Evolutionary conservation across 495 filamentous ascomycete species (phyloP), one percentile per base, ranked within the genome.

Genomic region (Hypoxylon trugodes): DNA sequence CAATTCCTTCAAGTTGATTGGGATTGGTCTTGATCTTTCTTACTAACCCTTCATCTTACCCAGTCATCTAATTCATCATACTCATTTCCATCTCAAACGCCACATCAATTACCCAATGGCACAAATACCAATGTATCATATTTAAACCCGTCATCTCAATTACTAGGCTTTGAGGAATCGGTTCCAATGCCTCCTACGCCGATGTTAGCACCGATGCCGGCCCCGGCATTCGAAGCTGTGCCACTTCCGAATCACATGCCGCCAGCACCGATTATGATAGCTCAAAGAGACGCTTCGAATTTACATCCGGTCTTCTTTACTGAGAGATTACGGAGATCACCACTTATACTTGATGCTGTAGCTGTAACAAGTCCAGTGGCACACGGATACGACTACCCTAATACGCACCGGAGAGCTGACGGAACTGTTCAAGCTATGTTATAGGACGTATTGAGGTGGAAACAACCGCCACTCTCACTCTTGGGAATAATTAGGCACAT

Each of bases 301-400:
- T 66, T 79, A 19, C 84, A 88, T 55, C 85, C 85, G 4, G 84
- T 85, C 4, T 86, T 87, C 71, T 87, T 87, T 70, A 85, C 83
- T 10, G 73, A 81, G 10, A 78, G 78, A 41, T 62, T 86, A 41
- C 80, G 78, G 49, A 77, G 74, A 36, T 70, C 78, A 3, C 70
- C 78, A 1, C 52, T 69, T 6, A 55, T 68, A 2, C 49, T 71
- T 1, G 30, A 59, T 3, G 40, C 69, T 2, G 70, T 66, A 1
- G 56, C 65, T 3, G 59, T 73, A 10, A 56, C 55, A 1, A 82
- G 63, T 52, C 84, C 83, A 4, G 80, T 84, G 2, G 82, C 78
- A 15, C 69, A 77, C 30, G 83, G 84, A n/a, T 87, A 86, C 66
- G 75, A 77, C 22, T 83, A 78, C 51, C 75, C 79, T 36, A 78